phyloP scores from a whole-genome alignment of 2,329 filamentous ascomycete species.

The Aspergillus udagawae region DNA sequence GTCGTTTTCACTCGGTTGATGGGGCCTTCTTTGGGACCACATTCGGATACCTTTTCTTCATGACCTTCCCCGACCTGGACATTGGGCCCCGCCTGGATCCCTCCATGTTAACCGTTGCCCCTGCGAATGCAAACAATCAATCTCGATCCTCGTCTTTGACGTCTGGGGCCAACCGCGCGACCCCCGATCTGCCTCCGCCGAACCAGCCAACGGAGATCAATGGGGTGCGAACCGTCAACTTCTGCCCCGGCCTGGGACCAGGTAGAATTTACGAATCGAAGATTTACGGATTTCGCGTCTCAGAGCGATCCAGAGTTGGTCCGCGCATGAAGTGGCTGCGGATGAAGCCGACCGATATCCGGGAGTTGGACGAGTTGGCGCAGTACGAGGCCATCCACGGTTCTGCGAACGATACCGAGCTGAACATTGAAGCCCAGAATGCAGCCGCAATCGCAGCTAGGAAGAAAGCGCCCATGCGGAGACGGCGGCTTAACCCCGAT shows the following conservation, averaged over 20 bases:
- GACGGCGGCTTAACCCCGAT: conserved; percentile 32
- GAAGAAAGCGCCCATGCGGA: conserved; percentile 43
- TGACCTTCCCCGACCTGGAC: conserved; percentile 96
- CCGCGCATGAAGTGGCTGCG: conserved; percentile 97
- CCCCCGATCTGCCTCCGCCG: conserved; percentile 33
- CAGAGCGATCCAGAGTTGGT: conserved; percentile 81
- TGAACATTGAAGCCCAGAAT: conserved; percentile 32
- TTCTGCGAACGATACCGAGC: conserved; percentile 34
- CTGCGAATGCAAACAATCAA: conserved; percentile 21
- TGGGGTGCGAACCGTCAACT: conserved; percentile 79
- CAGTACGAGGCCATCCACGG: conserved; percentile 34
- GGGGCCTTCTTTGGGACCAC: conserved; percentile 98
- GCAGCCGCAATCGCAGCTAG: conserved; percentile 34
- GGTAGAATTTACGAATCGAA: conserved; percentile 87
- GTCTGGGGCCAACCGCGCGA: conserved; percentile 25
- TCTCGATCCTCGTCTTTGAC: conserved; percentile 31
- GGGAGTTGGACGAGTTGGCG: conserved; percentile 71
- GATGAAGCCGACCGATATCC: conserved; percentile 73
- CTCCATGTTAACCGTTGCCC: conserved; percentile 25
- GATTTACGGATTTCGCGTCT: conserved; percentile 95
- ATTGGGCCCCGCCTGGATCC: conserved; percentile 65
- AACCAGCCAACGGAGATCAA: conserved; percentile 63
- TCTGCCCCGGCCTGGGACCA: conserved; percentile 78
- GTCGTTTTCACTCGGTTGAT: conserved; percentile 93
- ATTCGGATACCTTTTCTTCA: conserved; percentile 94